These are phyloP conservation scores for Boletus smithii DNA, from an alignment of 1,284 basidiomycete species.

Conservation along the genomic window DNA sequence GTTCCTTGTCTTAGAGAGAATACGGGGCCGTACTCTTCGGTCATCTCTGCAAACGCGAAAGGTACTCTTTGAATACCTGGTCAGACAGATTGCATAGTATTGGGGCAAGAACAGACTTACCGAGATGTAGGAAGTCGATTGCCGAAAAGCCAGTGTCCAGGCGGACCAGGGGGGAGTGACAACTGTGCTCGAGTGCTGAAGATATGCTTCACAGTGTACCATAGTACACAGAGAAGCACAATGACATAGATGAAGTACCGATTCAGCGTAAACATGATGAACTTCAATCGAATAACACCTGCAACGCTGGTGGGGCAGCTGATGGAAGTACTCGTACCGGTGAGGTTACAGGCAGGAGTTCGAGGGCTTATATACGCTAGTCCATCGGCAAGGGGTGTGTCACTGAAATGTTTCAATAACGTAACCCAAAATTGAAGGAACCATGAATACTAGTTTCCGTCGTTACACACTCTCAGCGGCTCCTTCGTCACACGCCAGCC, in stretches of 20 bases:
- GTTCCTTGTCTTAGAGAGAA: slow-evolving; percentile 19
- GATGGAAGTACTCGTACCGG: no score
- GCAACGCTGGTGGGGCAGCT: no score
- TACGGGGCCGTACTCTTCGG: slow-evolving; percentile 19
- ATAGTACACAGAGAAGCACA: slow-evolving; percentile 3
- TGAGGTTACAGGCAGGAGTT: no score
- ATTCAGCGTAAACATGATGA: background rate
- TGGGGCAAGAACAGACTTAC: slow-evolving; percentile 8
- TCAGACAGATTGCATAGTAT: background rate
- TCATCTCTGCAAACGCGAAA: slow-evolving; percentile 19
- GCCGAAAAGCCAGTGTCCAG: slow-evolving; percentile 18
- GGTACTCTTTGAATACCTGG: slow-evolving; percentile 1
- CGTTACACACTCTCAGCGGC: no score
- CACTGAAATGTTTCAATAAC: no score
- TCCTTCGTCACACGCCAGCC: no score
- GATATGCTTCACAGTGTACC: background rate
- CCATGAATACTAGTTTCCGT: no score
- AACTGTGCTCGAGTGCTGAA: background rate
- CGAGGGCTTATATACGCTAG: no score
- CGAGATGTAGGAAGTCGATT: slow-evolving; percentile 12
- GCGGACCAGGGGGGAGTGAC: slow-evolving; percentile 16
- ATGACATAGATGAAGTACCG: slow-evolving; percentile 1
- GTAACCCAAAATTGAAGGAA: no score
- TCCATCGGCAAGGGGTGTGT: no score
- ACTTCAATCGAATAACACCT: no score